A percentile compares a stretch with the other conserved stretches of the same genome.
These are phyloP conservation scores for Terana coerulea DNA, from an alignment of 768 basidiomycete genomes.

Conservation along the genomic window DNA sequence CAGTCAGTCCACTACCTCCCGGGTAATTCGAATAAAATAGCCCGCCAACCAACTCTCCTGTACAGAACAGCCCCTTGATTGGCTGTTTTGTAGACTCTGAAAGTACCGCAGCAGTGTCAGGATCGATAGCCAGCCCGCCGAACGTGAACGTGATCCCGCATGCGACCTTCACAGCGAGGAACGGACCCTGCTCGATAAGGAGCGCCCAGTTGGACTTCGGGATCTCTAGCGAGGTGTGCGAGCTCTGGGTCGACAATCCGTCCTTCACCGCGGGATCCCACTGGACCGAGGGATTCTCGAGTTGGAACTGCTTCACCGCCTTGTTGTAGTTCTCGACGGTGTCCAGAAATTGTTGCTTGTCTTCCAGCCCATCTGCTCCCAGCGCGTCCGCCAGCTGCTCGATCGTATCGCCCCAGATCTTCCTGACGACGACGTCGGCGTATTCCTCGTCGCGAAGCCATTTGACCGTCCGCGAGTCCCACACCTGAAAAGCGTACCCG, in stretches of 20 bases:
- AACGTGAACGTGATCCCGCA: slow-evolving; percentile 76
- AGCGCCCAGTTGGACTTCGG: slow-evolving; percentile 73
- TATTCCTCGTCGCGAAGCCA: slow-evolving; percentile 63
- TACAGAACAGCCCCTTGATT: slow-evolving; percentile 57
- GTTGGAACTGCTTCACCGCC: slow-evolving; percentile 37
- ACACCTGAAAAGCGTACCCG: slow-evolving; percentile 63
- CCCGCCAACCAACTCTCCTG: slow-evolving; percentile 68
- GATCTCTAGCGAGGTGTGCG: slow-evolving; percentile 29
- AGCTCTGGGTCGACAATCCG: slow-evolving; percentile 49
- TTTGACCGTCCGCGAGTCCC: slow-evolving; percentile 43
- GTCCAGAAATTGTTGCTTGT: slow-evolving; percentile 36
- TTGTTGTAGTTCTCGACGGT: slow-evolving; percentile 51
- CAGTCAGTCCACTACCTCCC: slow-evolving; percentile 63
- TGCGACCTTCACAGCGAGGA: slow-evolving; percentile 62
- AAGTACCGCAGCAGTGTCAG: slow-evolving; percentile 48
- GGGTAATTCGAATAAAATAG: slow-evolving; percentile 67
- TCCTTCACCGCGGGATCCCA: slow-evolving; percentile 72
- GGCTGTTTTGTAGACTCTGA: slow-evolving; percentile 34
- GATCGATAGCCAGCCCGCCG: slow-evolving; percentile 61
- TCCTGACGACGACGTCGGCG: slow-evolving; percentile 55
- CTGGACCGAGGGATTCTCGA: slow-evolving; percentile 28
- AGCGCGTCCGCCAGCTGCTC: slow-evolving; percentile 50
- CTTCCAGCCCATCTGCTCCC: slow-evolving; percentile 39
- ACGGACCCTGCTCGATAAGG: slow-evolving; percentile 46
- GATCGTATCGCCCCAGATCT: slow-evolving; percentile 42